Base-by-base conservation (phyloP, 2,329 filamentous ascomycete species). In the Aspergillus texensis region DNA sequence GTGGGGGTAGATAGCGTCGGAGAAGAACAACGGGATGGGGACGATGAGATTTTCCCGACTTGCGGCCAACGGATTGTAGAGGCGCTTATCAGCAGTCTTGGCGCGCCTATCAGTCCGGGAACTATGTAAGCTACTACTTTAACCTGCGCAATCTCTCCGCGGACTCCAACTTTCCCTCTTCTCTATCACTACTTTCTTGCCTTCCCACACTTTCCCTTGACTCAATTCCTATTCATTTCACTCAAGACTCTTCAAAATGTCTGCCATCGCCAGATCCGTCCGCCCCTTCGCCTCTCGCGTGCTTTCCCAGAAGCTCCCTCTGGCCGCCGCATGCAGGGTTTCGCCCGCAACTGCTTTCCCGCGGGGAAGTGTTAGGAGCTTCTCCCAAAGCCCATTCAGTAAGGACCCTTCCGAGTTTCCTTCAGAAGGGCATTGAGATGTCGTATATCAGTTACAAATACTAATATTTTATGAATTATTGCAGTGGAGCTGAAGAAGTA, bases 401-500 rank as follows among this genome's bases (percentile, higher is more conserved):
- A 73, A 45, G 75, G 57, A 62, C 57, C n/a, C 46, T 45, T 63
- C 59, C 59, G 34, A 60, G 45, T 55, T 36, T 14, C 21, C 12
- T 46, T 62, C 34, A 39, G 30, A 60, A 41, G 28, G 63, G 43
- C 62, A 63, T 68, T 59, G 54, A 24, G 19, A 26, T 28, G n/a
- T 50, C 26, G 21, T 45, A 43, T 56, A 58, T n/a, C 26, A 32
- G 32, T 21, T 32, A 34, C 58, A 32, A 55, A 69, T 67, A 65
- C 71, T 76, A 69, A 76, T 61, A 62, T 59, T 62, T 63, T 67
- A 68, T 60, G 54, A 36, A 52, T 66, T 60, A 32, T 34, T 65
- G 43, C 61, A 83, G 81, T 75, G 63, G 74, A 79, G 68, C 74
- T 77, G 59, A 94, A 95, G 82, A 92, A 90, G 79, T 99, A 96